Base-by-base conservation (phyloP, 2,329 filamentous ascomycete species). In the Colletotrichum lentis region DNA sequence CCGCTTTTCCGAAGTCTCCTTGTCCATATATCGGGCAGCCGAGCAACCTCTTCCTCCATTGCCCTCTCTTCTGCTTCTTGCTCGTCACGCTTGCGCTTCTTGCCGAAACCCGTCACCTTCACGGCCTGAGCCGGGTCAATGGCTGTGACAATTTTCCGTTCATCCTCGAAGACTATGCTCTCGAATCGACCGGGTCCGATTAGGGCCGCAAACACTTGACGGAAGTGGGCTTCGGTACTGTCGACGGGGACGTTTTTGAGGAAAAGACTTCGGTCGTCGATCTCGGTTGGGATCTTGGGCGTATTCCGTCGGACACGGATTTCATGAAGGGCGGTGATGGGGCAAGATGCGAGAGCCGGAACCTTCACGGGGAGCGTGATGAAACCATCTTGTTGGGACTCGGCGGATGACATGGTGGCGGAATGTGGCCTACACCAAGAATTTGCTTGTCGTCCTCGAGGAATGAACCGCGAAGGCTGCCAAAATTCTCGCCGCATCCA, bases 171-270 rank as follows among this genome's bases (percentile, higher is more conserved):
- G 0, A 85, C 82, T 5, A 96, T 90, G 60, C 82, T 84, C 77
- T 97, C 93, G 55, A 98, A 91, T 54, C 91, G 86, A 3, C 91
- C 92, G 0, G 91, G 89, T 10, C 92, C 91, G 0, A 97, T 85
- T 18, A 96, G 86, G 0, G 85, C 83, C 0, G 87, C 81, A 73
- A 98, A 96, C 0, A 98, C 81, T 49, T 89, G 84, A 52, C 93
- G 89, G 49, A 98, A 84, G 73, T 94, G 92, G 1, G 83, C 78
- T 64, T 93, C 90, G 5, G 93, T 96, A 67, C 93, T 90, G 76
- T 97, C 94, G 70, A 91, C 84, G 7, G 96, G 96, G 0, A 96
- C 81, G 74, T 99, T 98, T 71, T 94, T 91, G n/a, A 97, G 77
- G 79, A 97, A 99, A 20, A 99, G 85, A 69, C 92, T 94, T 73